phyloP scores from a whole-genome alignment of 2,329 filamentous ascomycete genomes.

The Penicillium brasilianum region DNA sequence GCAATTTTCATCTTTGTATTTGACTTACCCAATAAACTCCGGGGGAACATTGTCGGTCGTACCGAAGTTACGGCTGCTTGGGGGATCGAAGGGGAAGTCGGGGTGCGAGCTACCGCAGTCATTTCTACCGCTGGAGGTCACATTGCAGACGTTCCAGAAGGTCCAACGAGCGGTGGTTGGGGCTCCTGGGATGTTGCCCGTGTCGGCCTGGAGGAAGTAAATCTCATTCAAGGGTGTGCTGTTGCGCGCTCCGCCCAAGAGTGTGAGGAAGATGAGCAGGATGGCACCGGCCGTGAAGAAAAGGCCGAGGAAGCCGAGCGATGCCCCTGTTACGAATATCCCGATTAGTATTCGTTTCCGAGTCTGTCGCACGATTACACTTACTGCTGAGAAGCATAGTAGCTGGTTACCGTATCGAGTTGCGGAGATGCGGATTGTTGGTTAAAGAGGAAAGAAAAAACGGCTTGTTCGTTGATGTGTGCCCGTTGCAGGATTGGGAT shows the following conservation, averaged over 20 bases:
- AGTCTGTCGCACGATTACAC: slow-evolving; percentile 14
- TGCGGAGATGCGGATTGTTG: not conserved
- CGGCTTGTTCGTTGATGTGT: not conserved
- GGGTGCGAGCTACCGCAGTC: slow-evolving; percentile 70
- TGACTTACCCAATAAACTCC: slow-evolving; percentile 58
- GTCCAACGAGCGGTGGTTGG: slow-evolving; percentile 79
- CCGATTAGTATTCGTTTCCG: slow-evolving; percentile 14
- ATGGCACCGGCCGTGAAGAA: slow-evolving; percentile 66
- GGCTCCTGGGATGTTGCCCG: slow-evolving; percentile 71
- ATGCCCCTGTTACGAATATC: slow-evolving; percentile 51
- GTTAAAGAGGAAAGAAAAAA: not conserved
- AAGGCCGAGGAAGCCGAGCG: slow-evolving; percentile 62
- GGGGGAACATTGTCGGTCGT: slow-evolving; percentile 59
- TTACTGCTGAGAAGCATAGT: slow-evolving; percentile 42
- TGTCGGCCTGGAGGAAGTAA: slow-evolving; percentile 85
- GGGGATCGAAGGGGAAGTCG: slow-evolving; percentile 68
- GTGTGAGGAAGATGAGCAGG: slow-evolving; percentile 68
- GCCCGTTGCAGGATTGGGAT: slow-evolving; percentile 3
- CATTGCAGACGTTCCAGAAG: slow-evolving; percentile 81
- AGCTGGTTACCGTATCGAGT: slow-evolving; percentile 2
- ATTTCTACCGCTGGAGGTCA: slow-evolving; percentile 57
- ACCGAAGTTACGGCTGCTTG: slow-evolving; percentile 61
- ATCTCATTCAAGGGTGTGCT: slow-evolving; percentile 69
- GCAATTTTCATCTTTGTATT: slow-evolving; percentile 4
- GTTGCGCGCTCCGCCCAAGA: slow-evolving; percentile 65